phyloP scores from a whole-genome alignment of 176 grass and related monocot species.

The Avena sativa region DNA sequence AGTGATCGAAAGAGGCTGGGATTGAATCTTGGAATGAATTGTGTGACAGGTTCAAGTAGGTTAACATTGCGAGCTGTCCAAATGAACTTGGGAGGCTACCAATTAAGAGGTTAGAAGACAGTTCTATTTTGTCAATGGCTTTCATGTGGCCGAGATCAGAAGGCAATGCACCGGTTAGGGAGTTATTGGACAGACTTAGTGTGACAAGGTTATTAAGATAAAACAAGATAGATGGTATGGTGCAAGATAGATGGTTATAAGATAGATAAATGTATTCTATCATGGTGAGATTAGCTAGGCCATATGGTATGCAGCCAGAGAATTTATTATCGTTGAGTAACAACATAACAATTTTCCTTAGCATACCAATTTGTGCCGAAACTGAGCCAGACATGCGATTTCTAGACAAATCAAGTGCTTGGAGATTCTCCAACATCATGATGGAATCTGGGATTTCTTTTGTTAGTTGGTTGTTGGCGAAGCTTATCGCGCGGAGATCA shows the following conservation, averaged over 20 bases:
- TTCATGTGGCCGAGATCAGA: neutral
- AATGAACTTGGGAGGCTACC: neutral
- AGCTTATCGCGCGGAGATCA: neutral
- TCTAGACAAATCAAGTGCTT: neutral
- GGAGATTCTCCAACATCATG: neutral
- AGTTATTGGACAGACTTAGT: neutral
- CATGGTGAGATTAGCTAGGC: neutral
- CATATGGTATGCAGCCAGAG: slow-evolving; percentile 7
- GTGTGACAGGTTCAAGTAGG: neutral
- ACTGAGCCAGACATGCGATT: neutral
- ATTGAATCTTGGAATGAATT: neutral
- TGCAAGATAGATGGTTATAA: neutral
- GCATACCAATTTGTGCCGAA: neutral
- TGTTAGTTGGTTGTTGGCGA: neutral
- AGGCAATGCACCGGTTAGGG: neutral
- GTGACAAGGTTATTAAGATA: neutral
- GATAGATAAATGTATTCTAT: neutral
- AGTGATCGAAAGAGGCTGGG: neutral
- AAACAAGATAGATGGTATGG: slow-evolving; percentile 5
- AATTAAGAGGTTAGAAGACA: neutral
- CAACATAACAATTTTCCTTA: neutral
- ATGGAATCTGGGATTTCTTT: slow-evolving; percentile 11
- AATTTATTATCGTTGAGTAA: neutral
- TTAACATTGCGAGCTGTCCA: neutral
- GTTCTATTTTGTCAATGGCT: neutral